Base-by-base conservation (phyloP, 441 rosid species). In the Brassica balearica region DNA sequence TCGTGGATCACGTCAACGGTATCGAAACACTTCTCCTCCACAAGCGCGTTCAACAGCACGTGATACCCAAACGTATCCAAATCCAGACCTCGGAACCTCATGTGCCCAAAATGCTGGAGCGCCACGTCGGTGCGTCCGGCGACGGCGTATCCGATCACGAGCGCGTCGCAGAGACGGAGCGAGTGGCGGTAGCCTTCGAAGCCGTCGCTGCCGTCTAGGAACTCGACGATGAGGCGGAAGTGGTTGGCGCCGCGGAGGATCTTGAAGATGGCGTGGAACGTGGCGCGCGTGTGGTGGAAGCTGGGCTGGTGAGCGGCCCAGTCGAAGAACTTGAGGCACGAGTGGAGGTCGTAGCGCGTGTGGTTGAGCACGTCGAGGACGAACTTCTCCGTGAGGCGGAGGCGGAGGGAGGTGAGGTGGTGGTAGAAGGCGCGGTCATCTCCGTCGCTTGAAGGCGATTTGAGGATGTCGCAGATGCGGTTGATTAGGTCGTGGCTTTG, bases 221-320 rank as follows among this genome's bases (percentile, higher is more conserved):
- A 89, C 20, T 88, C 90, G 17, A 87, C 27, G 83, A 87, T 80
- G 43, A 87, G 65, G n/a, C 84, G 60, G 80, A 77, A 79, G 36
- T 69, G 86, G 80, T 89, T 87, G 3, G 90, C 87, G 36, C 63
- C 76, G 1, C 90, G 80, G 2, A 94, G 87, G 84, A 91, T 90
- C 84, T 88, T 92, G 77, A 91, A 89, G 32, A 93, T 85, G 29
- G 94, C 91, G 36, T 85, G 80, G 73, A 82, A 92, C 7, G 96
- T 88, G 22, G 82, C 83, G 3, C 91, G 88, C 1, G 94, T 86
- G 70, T 92, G 99, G 63, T 60, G 56, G 46, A 86, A 96, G 1
- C 90, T 85, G 0, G 73, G 85, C 72, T 92, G 98, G n/a, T 84
- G 89, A 27, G 97, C 96, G 1, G 93, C 97, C 99, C 99, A 96